These are phyloP conservation scores for Wickerhamiella qilinensis DNA, from an alignment of 805 yeast genomes.

Conservation along the genomic window DNA sequence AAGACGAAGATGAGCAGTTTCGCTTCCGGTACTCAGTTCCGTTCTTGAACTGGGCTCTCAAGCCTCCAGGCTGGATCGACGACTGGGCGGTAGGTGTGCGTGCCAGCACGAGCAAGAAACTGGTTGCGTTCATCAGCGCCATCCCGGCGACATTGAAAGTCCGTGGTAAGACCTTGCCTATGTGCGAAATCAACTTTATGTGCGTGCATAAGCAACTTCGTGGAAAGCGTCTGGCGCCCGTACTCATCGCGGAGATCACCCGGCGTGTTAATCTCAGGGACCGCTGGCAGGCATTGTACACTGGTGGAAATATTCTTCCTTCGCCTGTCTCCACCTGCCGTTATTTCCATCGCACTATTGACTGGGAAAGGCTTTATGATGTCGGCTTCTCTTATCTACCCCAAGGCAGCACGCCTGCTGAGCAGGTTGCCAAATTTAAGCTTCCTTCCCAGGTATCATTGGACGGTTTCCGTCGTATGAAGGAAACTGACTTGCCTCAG, in stretches of 20 bases:
- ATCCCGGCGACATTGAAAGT: slow-evolving; percentile 61
- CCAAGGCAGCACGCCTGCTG: slow-evolving; percentile 43
- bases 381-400: slow-evolving; percentile 84
- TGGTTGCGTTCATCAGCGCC: slow-evolving; percentile 87
- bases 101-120: slow-evolving; percentile 54
- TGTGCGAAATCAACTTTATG: slow-evolving; percentile 79
- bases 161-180: slow-evolving; percentile 29
- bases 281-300: slow-evolving; percentile 92
- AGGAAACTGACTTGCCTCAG: slow-evolving; percentile 42
- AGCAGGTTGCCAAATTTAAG: slow-evolving; percentile 46
- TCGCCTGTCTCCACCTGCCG: slow-evolving; percentile 82
- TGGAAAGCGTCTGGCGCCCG: slow-evolving; percentile 87
- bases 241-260: slow-evolving; percentile 84
- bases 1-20: slow-evolving; percentile 82
- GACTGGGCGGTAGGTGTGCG: slow-evolving; percentile 94
- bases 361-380: slow-evolving; percentile 79
- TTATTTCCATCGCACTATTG: slow-evolving; percentile 83
- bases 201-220: slow-evolving; percentile 90
- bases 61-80: slow-evolving; percentile 79
- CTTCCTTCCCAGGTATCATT: slow-evolving; percentile 36
- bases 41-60: slow-evolving; percentile 83
- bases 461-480: slow-evolving; percentile 43
- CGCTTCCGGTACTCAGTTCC: slow-evolving; percentile 75
- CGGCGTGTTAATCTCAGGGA: slow-evolving; percentile 71
- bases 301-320: slow-evolving; percentile 84